Evolutionary conservation across 169 alveolate genomes (phyloP).

Genomic region (Plasmodium chabaudi): DNA sequence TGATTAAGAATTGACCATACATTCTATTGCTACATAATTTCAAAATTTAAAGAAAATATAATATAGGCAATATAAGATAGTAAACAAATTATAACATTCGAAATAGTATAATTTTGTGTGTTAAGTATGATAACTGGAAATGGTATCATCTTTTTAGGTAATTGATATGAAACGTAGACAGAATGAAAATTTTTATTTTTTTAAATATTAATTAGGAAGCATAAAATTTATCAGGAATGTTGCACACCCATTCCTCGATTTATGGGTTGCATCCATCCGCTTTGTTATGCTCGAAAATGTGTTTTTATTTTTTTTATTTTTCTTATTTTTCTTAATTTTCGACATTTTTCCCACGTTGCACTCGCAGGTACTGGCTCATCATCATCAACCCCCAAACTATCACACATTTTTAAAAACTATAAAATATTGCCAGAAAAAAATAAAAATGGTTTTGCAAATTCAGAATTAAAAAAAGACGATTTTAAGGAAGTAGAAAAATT

Average conservation of each 20-base stretch:
- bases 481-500: conserved; percentile 27
- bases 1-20: too few species aligned
- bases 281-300: too few species aligned
- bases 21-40: too few species aligned
- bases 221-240: too few species aligned
- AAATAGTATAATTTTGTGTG: background rate
- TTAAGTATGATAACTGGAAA: conserved; percentile 70
- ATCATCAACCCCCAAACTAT: conserved; percentile 66
- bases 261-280: too few species aligned
- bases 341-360: too few species aligned
- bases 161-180: conserved; percentile 3
- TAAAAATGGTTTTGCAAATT: background rate
- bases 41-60: background rate
- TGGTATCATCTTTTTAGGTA: conserved; percentile 74
- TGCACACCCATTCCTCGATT: too few species aligned
- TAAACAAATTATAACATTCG: background rate
- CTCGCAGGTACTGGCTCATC: conserved; percentile 67
- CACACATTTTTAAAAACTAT: conserved; percentile 67
- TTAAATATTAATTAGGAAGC: too few species aligned
- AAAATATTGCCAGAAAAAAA: conserved; percentile 8
- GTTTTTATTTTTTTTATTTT: too few species aligned
- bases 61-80: background rate
- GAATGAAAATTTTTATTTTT: background rate
- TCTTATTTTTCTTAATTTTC: too few species aligned
- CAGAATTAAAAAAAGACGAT: conserved; percentile 47